Base-by-base conservation (phyloP, 139 green algal species). In the Pedinophyceae sp. region DNA sequence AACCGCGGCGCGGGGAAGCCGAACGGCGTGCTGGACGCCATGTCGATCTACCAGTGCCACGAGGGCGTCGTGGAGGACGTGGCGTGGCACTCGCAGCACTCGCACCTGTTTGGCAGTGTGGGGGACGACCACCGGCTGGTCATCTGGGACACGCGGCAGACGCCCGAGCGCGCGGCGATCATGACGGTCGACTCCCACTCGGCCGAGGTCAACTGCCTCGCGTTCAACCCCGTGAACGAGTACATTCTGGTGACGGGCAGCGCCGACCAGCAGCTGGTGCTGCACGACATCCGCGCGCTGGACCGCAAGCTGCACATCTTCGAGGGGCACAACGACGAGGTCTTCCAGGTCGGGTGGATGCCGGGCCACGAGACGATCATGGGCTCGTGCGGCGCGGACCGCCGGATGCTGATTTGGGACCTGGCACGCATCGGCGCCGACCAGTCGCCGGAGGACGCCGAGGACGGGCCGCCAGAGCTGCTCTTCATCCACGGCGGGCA, bases 191-290 rank as follows among this genome's bases (percentile, higher is more conserved):
- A 93, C 65, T 77, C 84, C 13, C 89, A 97, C 59, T 60, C 62
- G 24, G 88, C 85, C 5, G 90, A 98, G 71, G 82, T 98, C 50
- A 98, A 98, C 75, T 97, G 88, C 71, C 68, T 98, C 34, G 75
- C 84, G 1, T 98, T 98, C 81, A 98, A 97, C 72, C 91, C 91
- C 2, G 80, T 89, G 65, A 96, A 97, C 62, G 86, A 95, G 48
- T 89, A 79, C 64, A 68, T 98, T 6, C 71, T 98, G 10, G 92
- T 86, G 25, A 98, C 91, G 0, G 91, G 91, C 16, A 88, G 75
- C 2, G 89, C 91, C 1, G 91, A 97, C 70, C 90, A 94, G 64
- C 94, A 83, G 38, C 89, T 91, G 22, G 17, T 75, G 19, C 73
- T 97, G 46, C 88, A 93, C 64, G 90, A 98, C 77, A 73, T 93